These are phyloP conservation scores for Jasminum sambac DNA, from an alignment of 257 asterid species.

Conservation along the genomic window DNA sequence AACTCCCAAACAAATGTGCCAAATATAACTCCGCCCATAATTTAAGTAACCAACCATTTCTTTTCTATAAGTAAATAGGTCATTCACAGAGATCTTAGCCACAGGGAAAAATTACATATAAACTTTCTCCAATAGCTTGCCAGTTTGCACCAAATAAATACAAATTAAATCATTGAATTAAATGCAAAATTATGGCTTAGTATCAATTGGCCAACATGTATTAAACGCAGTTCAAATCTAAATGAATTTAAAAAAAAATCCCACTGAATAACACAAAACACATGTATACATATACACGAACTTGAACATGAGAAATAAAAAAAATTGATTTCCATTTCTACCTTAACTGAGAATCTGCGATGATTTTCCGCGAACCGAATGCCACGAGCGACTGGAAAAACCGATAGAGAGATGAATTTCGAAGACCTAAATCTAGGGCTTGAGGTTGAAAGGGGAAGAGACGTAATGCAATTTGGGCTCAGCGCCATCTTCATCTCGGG, in stretches of 20 bases:
- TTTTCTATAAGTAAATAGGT: not conserved
- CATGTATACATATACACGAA: conserved; percentile 7
- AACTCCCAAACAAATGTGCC: not conserved
- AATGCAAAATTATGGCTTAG: not conserved
- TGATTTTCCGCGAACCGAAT: conserved; percentile 37
- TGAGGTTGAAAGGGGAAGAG: conserved; percentile 38
- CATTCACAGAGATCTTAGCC: not conserved
- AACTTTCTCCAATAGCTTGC: not conserved
- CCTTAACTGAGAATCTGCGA: conserved; percentile 55
- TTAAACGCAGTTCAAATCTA: conserved; percentile 20
- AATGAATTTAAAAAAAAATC: not conserved
- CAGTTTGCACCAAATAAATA: not conserved
- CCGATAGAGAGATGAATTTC: conserved; percentile 42
- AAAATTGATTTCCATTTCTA: conserved; percentile 24
- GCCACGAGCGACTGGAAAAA: conserved; percentile 35
- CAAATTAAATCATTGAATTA: not conserved
- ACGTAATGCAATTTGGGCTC: conserved; percentile 54
- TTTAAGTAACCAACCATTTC: not conserved
- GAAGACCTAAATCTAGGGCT: conserved; percentile 43
- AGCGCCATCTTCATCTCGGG: conserved; percentile 57
- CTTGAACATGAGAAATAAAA: not conserved
- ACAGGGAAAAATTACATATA: not conserved
- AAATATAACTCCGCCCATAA: not conserved
- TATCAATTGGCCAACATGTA: conserved; percentile 9
- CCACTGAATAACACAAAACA: conserved; percentile 1